A percentile compares a stretch with the other conserved stretches of the same genome.
Conservation (phyloP, 345 rosid genomes). For the Corchorus olitorius region DNA sequence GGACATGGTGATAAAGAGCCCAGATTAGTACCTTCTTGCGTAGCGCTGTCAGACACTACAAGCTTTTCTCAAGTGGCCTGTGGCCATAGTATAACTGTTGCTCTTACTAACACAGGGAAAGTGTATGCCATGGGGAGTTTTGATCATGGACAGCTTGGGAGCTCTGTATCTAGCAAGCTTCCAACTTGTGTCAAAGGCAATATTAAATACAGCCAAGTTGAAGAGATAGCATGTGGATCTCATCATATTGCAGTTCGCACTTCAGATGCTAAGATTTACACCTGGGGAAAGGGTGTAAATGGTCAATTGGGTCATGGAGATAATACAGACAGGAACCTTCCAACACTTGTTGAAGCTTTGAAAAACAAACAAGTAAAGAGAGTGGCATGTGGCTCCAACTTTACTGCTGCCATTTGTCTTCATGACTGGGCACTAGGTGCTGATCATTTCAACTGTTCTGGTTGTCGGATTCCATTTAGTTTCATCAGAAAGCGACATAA, state of each 20-base stretch:
- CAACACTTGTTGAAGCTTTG: constrained; percentile 51
- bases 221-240: constrained; percentile 54
- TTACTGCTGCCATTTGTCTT: constrained; percentile 47
- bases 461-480: constrained; percentile 43
- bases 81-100: constrained; percentile 46
- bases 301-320: constrained; percentile 57
- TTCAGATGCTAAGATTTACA: constrained; percentile 49
- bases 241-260: constrained; percentile 48
- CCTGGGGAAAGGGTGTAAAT: constrained; percentile 61
- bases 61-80: constrained; percentile 51
- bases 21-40: constrained; percentile 40
- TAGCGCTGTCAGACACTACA: constrained; percentile 32
- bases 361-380: constrained; percentile 44
- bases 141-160: constrained; percentile 41
- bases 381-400: constrained; percentile 47
- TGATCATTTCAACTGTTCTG: constrained; percentile 46
- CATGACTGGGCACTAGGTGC: constrained; percentile 44
- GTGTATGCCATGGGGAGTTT: constrained; percentile 53
- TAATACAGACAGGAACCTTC: constrained; percentile 35
- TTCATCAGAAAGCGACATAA: constrained; percentile 65
- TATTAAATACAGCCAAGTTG: constrained; percentile 34
- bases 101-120: constrained; percentile 42
- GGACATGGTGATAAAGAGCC: constrained; percentile 55
- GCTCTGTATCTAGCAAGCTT: constrained; percentile 32
- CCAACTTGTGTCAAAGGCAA: constrained; percentile 40